A percentile compares a stretch with the other conserved stretches of the same genome.
Evolutionary conservation across 2,329 filamentous ascomycete genomes (phyloP).

Genomic region (Rutstroemia sp.): DNA sequence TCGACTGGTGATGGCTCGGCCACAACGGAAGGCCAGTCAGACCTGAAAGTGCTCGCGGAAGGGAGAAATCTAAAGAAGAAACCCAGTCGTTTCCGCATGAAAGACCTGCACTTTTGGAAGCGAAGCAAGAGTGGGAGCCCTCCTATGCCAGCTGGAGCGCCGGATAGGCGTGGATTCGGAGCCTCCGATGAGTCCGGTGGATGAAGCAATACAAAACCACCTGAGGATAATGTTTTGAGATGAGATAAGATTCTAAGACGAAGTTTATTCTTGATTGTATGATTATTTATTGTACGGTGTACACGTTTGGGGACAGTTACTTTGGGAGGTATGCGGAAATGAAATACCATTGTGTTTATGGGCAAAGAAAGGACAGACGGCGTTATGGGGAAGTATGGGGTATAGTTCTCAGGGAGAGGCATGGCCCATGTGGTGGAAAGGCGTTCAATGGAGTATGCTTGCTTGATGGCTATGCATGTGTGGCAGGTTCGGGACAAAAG

Average conservation of each 20-base stretch:
- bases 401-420: not conserved
- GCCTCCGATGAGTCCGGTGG: slow-evolving; percentile 1
- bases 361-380: not conserved
- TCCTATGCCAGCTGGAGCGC: slow-evolving; percentile 13
- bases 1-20: slow-evolving; percentile 9
- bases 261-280: slow-evolving; percentile 10
- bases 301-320: not conserved
- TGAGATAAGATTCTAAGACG: slow-evolving; percentile 8
- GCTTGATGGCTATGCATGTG: too few relatives aligned
- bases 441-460: not conserved
- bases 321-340: not conserved
- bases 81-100: slow-evolving; percentile 57
- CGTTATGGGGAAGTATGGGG: not conserved
- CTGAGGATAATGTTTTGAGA: slow-evolving; percentile 11
- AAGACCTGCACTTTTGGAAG: slow-evolving; percentile 31
- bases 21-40: slow-evolving; percentile 1
- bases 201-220: not conserved
- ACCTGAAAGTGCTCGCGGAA: slow-evolving; percentile 34
- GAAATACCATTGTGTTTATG: slow-evolving; percentile 10
- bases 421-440: not conserved
- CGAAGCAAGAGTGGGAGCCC: slow-evolving; percentile 27
- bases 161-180: slow-evolving; percentile 1
- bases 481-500: too few relatives aligned
- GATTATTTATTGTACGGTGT: slow-evolving; percentile 11
- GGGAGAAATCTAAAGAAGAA: slow-evolving; percentile 53